A percentile compares a stretch with the other conserved stretches of the same genome.
Evolutionary conservation across 1,139 yeast species (phyloP).

Genomic region (Candida glucosophila): DNA sequence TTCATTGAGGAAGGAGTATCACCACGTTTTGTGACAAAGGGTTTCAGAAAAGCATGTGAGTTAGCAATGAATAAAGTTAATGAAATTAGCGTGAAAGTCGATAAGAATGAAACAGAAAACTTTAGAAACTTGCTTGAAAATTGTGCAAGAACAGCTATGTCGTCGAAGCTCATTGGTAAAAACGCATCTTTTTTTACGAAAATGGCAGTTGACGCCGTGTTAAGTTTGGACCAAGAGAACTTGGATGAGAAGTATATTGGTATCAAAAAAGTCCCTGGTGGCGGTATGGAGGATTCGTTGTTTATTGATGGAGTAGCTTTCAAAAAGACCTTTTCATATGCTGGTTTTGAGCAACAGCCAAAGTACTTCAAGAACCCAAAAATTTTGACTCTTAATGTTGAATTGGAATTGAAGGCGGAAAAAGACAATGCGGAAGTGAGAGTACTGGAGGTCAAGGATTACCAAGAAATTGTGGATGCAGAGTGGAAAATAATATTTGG

Average conservation of each 20-base stretch:
- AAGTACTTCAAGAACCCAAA: slow-evolving; percentile 74
- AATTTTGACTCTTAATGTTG: slow-evolving; percentile 80
- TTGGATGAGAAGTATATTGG: slow-evolving; percentile 89
- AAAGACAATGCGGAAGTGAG: slow-evolving; percentile 99
- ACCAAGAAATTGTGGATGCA: slow-evolving; percentile 95
- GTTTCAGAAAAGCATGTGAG: slow-evolving; percentile 74
- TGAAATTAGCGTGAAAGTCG: slow-evolving; percentile 68
- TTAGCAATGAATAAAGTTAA: slow-evolving; percentile 67
- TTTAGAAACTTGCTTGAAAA: slow-evolving; percentile 74
- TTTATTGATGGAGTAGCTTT: slow-evolving; percentile 94
- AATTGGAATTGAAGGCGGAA: slow-evolving; percentile 93
- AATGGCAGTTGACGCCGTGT: slow-evolving; percentile 94
- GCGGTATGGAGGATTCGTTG: slow-evolving; percentile 87
- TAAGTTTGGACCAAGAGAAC: slow-evolving; percentile 74
- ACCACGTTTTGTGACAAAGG: slow-evolving; percentile 80
- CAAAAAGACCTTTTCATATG: slow-evolving; percentile 93
- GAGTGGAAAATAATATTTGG: slow-evolving; percentile 93
- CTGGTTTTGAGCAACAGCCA: slow-evolving; percentile 98
- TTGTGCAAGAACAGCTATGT: slow-evolving; percentile 97
- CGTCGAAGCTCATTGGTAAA: slow-evolving; percentile 82
- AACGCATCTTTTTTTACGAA: slow-evolving; percentile 86
- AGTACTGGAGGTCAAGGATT: slow-evolving; percentile 86
- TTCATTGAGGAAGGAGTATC: slow-evolving; percentile 96
- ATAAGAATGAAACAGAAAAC: slow-evolving; percentile 35
- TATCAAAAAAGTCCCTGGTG: slow-evolving; percentile 94